A percentile compares a stretch with the other conserved stretches of the same genome.
phyloP scores from a whole-genome alignment of 345 rosid species.

The Nephelium lappaceum region DNA sequence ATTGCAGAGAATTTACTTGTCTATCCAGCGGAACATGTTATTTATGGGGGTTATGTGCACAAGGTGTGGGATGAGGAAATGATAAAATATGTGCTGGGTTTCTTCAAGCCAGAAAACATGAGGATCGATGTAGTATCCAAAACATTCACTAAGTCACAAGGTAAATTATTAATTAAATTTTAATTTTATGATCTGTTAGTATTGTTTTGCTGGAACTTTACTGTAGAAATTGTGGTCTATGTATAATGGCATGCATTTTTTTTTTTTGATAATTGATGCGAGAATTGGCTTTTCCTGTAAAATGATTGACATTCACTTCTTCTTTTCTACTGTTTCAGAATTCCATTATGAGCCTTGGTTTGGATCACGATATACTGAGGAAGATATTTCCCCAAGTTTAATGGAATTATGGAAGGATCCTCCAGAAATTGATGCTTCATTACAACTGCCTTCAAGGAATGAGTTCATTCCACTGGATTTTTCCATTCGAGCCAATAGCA shows the following conservation, averaged over 20 bases:
- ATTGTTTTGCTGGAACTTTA: background rate
- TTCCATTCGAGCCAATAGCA: constrained; percentile 56
- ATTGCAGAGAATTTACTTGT: constrained; percentile 81
- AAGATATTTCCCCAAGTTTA: constrained; percentile 64
- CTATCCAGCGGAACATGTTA: constrained; percentile 85
- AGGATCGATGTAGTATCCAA: constrained; percentile 93
- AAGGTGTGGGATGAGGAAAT: constrained; percentile 84
- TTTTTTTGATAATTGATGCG: background rate
- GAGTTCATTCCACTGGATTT: constrained; percentile 88
- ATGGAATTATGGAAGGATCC: constrained; percentile 84
- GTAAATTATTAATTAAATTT: constrained; percentile 32
- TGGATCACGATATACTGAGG: constrained; percentile 71
- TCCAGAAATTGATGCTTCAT: constrained; percentile 59
- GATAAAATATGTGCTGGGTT: constrained; percentile 59
- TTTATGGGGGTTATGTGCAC: constrained; percentile 79
- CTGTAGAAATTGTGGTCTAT: background rate
- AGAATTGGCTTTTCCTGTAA: background rate
- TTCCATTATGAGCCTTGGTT: constrained; percentile 85
- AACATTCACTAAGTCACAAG: constrained; percentile 57
- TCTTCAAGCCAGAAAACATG: constrained; percentile 87
- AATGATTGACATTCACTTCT: constrained; percentile 14
- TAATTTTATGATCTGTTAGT: background rate
- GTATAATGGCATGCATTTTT: background rate
- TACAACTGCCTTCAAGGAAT: constrained; percentile 81
- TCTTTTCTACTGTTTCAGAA: constrained; percentile 48